These are phyloP conservation scores for Paecilomyces variotii DNA, from an alignment of 2,329 filamentous ascomycete genomes.

Conservation along the genomic window DNA sequence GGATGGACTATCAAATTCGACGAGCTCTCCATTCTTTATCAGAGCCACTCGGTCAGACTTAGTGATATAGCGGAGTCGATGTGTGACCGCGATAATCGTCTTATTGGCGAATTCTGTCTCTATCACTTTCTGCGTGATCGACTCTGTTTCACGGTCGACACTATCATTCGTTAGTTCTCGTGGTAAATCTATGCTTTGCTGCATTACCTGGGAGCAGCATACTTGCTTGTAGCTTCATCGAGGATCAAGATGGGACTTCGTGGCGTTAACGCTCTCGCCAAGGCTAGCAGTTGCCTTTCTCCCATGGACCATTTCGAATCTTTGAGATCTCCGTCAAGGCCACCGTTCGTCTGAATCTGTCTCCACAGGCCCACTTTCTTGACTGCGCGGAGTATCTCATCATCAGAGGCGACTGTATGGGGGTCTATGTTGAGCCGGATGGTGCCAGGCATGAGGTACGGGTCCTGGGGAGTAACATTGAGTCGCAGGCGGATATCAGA, in stretches of 20 bases:
- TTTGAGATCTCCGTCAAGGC: background rate
- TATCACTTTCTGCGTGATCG: background rate
- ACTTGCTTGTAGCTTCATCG: conserved; percentile 18
- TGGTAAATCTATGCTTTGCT: too few species aligned
- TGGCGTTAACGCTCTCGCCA: conserved; percentile 56
- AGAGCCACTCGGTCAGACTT: background rate
- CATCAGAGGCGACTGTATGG: background rate
- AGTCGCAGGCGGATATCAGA: background rate
- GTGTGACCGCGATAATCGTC: background rate
- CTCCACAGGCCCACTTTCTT: background rate
- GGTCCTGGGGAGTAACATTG: background rate
- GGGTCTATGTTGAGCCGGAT: background rate
- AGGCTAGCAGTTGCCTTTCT: conserved; percentile 64
- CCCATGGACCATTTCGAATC: conserved; percentile 50
- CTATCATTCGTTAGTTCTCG: background rate
- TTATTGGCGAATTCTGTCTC: background rate
- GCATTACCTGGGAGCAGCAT: background rate
- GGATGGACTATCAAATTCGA: background rate
- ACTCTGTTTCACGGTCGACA: background rate
- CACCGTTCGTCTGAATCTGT: background rate
- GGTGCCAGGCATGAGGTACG: background rate
- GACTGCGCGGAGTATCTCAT: background rate
- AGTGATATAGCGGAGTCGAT: background rate
- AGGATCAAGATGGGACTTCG: conserved; percentile 12
- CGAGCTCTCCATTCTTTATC: background rate